These are phyloP conservation scores for Globisporangium apiculatum DNA, from an alignment of 352 stramenopile genomes.

Conservation along the genomic window DNA sequence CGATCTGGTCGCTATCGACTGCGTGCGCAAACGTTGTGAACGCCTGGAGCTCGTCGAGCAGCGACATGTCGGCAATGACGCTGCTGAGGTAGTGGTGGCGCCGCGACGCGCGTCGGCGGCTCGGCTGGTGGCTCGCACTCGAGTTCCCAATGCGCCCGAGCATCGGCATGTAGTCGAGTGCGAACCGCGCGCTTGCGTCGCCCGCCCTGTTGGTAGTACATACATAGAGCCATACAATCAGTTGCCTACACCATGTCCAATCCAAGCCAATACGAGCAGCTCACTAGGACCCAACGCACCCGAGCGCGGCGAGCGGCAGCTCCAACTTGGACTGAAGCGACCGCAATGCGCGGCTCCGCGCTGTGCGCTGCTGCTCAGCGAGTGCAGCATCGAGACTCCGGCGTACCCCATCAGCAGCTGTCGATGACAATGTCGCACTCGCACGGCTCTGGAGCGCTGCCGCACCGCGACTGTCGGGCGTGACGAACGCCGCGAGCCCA, in stretches of 20 bases:
- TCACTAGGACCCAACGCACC: constrained; percentile 20
- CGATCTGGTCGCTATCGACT: constrained; percentile 36
- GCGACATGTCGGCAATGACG: constrained; percentile 59
- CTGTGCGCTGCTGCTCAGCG: constrained; percentile 10
- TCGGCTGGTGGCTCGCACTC: constrained; percentile 44
- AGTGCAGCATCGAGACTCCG: constrained; percentile 26
- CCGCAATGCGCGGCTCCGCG: neutral
- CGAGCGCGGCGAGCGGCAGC: constrained; percentile 30
- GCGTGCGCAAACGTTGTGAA: constrained; percentile 30
- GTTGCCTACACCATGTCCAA: too few relatives aligned
- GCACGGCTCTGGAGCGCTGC: constrained; percentile 15
- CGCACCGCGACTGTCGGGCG: constrained; percentile 18
- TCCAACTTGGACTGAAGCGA: constrained; percentile 37
- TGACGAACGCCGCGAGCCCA: constrained; percentile 9
- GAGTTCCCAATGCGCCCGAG: constrained; percentile 39
- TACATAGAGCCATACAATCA: too few relatives aligned
- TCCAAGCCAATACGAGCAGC: constrained; percentile 7
- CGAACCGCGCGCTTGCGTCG: constrained; percentile 31
- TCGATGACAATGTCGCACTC: constrained; percentile 1
- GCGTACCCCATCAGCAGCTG: constrained; percentile 14
- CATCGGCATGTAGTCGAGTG: constrained; percentile 69
- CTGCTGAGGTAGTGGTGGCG: constrained; percentile 75
- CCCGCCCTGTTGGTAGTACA: constrained; percentile 7
- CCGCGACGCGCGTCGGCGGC: constrained; percentile 49
- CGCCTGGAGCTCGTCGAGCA: constrained; percentile 53